Percentiles rank a stretch among this genome's conserved stretches.
Evolutionary conservation across 495 filamentous ascomycete species (phyloP).

Genomic region (Xylaria palmicola): DNA sequence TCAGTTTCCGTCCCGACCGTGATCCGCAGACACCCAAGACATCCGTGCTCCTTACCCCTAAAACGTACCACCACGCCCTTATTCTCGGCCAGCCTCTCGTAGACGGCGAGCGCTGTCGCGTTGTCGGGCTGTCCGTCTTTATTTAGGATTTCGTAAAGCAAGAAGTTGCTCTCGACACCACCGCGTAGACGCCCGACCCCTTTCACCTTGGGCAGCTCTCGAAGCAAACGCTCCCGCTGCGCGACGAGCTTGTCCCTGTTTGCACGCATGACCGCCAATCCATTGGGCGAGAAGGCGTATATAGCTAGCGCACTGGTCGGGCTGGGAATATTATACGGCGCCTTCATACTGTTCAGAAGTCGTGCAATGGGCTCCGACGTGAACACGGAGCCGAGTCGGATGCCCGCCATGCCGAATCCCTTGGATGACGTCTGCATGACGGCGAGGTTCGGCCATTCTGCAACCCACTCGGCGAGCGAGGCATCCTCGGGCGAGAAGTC

Average conservation of each 20-base stretch:
- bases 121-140: constrained; percentile 73
- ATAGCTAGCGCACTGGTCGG: constrained; percentile 80
- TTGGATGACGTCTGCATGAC: constrained; percentile 98
- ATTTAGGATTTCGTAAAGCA: constrained; percentile 85
- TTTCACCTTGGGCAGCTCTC: constrained; percentile 68
- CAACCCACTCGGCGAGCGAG: constrained; percentile 88
- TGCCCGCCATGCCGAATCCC: constrained; percentile 92
- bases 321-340: constrained; percentile 89
- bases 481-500: constrained; percentile 83
- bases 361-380: constrained; percentile 56
- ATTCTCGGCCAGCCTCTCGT: constrained; percentile 81
- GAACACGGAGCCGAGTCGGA: constrained; percentile 72
- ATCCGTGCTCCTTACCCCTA: constrained; percentile 87
- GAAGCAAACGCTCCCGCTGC: constrained; percentile 74
- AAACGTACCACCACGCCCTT: constrained; percentile 91
- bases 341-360: constrained; percentile 87
- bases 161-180: constrained; percentile 79
- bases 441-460: constrained; percentile 91
- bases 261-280: constrained; percentile 67
- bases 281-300: constrained; percentile 62
- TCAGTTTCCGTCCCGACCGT: constrained; percentile 91
- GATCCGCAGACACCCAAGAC: constrained; percentile 82
- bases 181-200: constrained; percentile 82
- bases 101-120: constrained; percentile 68
- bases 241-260: constrained; percentile 66